A percentile compares a stretch with the other conserved stretches of the same genome.
These are phyloP conservation scores for Aureobasidium sp. DNA, from an alignment of 2,329 filamentous ascomycete genomes.

Conservation along the genomic window DNA sequence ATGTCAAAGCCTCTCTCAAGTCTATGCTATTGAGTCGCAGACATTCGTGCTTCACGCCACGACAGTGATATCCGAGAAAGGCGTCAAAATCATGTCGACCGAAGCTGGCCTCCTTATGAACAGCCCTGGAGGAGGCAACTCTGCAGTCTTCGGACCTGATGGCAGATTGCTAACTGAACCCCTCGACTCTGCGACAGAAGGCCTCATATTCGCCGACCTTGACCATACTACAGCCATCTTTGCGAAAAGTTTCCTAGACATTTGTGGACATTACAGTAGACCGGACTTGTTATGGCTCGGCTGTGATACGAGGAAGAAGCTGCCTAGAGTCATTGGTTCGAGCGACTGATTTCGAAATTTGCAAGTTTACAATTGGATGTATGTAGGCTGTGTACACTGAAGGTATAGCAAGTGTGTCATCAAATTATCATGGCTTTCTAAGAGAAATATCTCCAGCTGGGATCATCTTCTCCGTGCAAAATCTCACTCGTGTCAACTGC, in stretches of 20 bases:
- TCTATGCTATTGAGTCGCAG: conserved; percentile 51
- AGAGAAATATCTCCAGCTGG: not conserved
- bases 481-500: not conserved
- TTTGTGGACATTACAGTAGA: conserved; percentile 44
- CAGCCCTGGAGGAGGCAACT: conserved; percentile 39
- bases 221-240: conserved; percentile 40
- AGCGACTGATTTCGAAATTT: too few species aligned
- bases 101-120: conserved; percentile 36
- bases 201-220: conserved; percentile 46
- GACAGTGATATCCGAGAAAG: conserved; percentile 40
- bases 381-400: too few species aligned
- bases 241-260: conserved; percentile 40
- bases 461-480: not conserved
- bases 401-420: too few species aligned
- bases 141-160: conserved; percentile 48
- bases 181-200: conserved; percentile 36
- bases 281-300: conserved; percentile 49
- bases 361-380: too few species aligned
- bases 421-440: not conserved
- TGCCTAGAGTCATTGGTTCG: not conserved
- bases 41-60: conserved; percentile 51
- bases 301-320: conserved; percentile 31
- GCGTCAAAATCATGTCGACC: conserved; percentile 39
- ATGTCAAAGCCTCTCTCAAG: conserved; percentile 42
- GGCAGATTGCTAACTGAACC: conserved; percentile 41